Evolutionary conservation across 169 alveolate genomes (phyloP).

Genomic region (Eimeria zaria): DNA sequence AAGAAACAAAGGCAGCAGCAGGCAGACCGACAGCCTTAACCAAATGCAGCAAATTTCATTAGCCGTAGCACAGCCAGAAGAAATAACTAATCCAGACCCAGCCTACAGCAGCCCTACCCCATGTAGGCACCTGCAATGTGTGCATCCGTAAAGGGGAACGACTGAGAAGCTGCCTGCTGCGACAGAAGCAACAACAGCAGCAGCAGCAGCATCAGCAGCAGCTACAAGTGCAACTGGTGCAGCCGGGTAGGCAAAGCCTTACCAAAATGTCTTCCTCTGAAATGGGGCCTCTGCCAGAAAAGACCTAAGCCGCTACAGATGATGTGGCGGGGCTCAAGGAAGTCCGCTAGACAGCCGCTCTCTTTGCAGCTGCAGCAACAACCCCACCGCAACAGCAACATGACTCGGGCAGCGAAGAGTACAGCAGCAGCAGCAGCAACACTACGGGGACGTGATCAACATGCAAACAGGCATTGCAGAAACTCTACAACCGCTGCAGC

Average conservation of each 20-base stretch:
- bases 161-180: neutral
- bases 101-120: neutral
- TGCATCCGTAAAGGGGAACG: neutral
- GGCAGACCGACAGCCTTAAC: neutral
- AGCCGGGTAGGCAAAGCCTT: neutral
- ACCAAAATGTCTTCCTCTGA: conserved; percentile 67
- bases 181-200: conserved; percentile 1
- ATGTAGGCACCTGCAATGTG: neutral
- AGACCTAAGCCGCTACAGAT: conserved; percentile 65
- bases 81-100: neutral
- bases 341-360: conserved; percentile 60
- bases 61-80: neutral
- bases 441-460: neutral
- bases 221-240: neutral
- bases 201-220: neutral
- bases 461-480: neutral
- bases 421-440: neutral
- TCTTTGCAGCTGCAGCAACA: conserved; percentile 49
- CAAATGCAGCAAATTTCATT: conserved; percentile 8
- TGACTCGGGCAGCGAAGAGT: neutral
- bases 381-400: neutral
- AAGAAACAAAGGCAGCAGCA: neutral
- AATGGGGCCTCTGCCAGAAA: conserved; percentile 72
- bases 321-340: conserved; percentile 80
- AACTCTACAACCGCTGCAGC: neutral